Percentiles rank a stretch among this genome's conserved stretches.
phyloP scores from a whole-genome alignment of 441 rosid genomes.

The Pelargonium myrrhifolium region DNA sequence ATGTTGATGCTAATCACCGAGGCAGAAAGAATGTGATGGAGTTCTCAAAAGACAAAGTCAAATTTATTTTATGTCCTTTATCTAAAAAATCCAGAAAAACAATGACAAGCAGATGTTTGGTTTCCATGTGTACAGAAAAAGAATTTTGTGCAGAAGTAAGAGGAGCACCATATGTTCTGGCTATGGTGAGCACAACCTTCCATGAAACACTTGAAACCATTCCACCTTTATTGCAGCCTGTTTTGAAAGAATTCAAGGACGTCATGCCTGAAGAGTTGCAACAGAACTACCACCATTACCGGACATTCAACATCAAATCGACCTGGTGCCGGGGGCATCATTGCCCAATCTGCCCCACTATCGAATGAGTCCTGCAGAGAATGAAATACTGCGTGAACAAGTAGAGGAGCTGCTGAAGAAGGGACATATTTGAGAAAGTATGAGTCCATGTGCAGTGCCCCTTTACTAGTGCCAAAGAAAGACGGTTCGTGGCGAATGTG shows the following conservation, averaged over 20 bases:
- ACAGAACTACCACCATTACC: too few relatives aligned
- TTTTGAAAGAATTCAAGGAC: not conserved
- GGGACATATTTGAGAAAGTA: not conserved
- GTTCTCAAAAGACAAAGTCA: not conserved
- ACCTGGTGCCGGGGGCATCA: too few relatives aligned
- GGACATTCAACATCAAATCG: too few relatives aligned
- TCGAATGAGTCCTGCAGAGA: not conserved
- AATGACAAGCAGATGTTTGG: not conserved
- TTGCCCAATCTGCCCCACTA: not conserved
- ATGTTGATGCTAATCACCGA: not conserved
- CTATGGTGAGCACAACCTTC: not conserved
- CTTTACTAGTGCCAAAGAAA: not conserved
- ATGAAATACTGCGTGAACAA: not conserved
- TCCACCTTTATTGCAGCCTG: not conserved
- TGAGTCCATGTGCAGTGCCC: not conserved
- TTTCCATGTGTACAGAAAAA: not conserved
- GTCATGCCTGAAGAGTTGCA: not conserved
- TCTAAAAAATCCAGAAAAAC: not conserved
- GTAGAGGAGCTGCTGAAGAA: not conserved
- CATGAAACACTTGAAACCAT: not conserved
- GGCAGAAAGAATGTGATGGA: not conserved
- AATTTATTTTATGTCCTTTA: not conserved
- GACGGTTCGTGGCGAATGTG: not conserved
- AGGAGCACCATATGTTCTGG: not conserved
- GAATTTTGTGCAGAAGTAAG: not conserved